Conservation (phyloP, 2,329 filamentous ascomycete species). For the Curvularia sp. region DNA sequence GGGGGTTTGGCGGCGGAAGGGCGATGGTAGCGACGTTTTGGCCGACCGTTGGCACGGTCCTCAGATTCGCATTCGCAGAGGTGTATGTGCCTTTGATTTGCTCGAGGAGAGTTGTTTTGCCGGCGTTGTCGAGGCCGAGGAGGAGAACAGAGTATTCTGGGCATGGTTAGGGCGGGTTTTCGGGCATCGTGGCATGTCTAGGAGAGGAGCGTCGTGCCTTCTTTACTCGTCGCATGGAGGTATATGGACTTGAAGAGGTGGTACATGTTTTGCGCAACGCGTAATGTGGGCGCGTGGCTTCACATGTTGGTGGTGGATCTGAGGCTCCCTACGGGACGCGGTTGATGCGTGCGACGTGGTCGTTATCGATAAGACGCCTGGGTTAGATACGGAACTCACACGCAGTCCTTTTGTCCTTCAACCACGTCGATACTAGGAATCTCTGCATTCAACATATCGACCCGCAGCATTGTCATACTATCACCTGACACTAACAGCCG, state of each 20-base stretch:
- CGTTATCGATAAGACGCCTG: slow-evolving; percentile 19
- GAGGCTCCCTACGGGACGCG: slow-evolving; percentile 10
- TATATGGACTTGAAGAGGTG: slow-evolving; percentile 95
- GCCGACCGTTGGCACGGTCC: slow-evolving; percentile 95
- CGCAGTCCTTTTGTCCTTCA: neutral
- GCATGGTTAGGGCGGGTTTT: slow-evolving; percentile 18
- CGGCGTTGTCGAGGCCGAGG: slow-evolving; percentile 95
- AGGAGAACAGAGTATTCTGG: slow-evolving; percentile 96
- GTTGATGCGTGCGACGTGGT: slow-evolving; percentile 13
- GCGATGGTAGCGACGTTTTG: slow-evolving; percentile 95
- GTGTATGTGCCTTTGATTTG: slow-evolving; percentile 91
- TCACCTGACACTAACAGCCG: neutral
- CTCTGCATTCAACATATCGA: neutral
- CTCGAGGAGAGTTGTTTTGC: slow-evolving; percentile 97
- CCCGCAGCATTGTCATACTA: neutral
- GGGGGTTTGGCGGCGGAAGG: slow-evolving; percentile 65
- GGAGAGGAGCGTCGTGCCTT: slow-evolving; percentile 64
- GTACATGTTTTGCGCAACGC: slow-evolving; percentile 70
- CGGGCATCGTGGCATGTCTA: neutral
- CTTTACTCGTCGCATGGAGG: slow-evolving; percentile 94
- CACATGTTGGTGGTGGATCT: slow-evolving; percentile 26
- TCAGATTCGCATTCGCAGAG: slow-evolving; percentile 70
- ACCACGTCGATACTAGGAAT: neutral
- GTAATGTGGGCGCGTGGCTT: slow-evolving; percentile 22
- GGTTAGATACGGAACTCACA: neutral